These are phyloP conservation scores for Hemileia vastatrix DNA, from an alignment of 1,284 basidiomycete genomes.

Conservation along the genomic window DNA sequence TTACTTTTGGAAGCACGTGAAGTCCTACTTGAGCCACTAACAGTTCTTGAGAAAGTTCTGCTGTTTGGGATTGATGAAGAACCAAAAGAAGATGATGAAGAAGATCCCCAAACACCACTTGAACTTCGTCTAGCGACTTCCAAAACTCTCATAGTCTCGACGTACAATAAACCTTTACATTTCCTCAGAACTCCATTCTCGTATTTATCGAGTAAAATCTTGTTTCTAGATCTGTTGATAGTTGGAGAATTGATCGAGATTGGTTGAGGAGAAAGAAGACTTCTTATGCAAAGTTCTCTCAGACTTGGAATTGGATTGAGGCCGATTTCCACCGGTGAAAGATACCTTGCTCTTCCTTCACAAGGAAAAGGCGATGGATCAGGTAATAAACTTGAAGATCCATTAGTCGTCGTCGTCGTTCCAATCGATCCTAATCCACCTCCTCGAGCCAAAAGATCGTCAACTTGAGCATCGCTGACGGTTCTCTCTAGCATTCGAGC, in stretches of 20 bases:
- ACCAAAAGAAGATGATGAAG: no score
- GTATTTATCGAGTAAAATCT: no score
- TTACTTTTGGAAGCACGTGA: background rate
- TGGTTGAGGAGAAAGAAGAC: constrained; percentile 29
- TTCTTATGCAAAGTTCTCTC: constrained; percentile 34
- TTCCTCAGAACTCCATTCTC: no score
- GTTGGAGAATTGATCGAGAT: constrained; percentile 23
- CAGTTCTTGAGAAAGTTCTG: background rate
- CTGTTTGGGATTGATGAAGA: no score
- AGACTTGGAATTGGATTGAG: constrained; percentile 26
- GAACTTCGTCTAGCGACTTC: no score
- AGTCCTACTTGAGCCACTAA: background rate
- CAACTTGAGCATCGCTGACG: constrained; percentile 8
- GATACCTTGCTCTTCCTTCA: constrained; percentile 26
- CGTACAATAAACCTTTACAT: no score
- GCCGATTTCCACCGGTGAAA: constrained; percentile 9
- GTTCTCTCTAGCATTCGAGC: constrained; percentile 4
- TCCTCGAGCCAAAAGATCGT: constrained; percentile 7
- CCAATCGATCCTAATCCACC: background rate
- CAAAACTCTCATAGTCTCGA: no score
- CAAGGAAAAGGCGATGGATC: background rate
- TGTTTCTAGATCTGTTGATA: no score
- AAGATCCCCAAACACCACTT: no score
- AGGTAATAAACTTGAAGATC: background rate
- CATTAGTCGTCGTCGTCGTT: background rate